These are phyloP conservation scores for Penicillium sp. DNA, from an alignment of 2,329 filamentous ascomycete species.

Conservation along the genomic window DNA sequence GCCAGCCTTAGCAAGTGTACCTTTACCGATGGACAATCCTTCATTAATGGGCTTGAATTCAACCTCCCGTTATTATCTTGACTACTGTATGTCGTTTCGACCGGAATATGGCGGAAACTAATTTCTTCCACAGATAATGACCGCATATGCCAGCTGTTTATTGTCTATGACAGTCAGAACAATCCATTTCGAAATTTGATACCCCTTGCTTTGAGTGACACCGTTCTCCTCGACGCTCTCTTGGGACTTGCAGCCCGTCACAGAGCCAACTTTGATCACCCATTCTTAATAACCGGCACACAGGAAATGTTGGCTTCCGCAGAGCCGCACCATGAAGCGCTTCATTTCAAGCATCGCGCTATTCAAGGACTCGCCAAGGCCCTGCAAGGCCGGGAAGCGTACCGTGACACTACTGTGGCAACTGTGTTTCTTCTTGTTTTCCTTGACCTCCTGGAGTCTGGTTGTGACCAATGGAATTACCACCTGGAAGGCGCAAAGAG, in stretches of 20 bases:
- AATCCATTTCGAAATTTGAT: constrained; percentile 42
- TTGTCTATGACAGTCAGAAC: constrained; percentile 40
- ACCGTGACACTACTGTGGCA: constrained; percentile 37
- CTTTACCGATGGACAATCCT: constrained; percentile 23
- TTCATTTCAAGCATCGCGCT: constrained; percentile 40
- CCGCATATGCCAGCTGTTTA: constrained; percentile 41
- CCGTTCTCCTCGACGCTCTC: constrained; percentile 36
- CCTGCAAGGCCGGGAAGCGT: constrained; percentile 20
- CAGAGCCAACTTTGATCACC: constrained; percentile 33
- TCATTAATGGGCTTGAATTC: constrained; percentile 23
- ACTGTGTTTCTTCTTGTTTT: constrained; percentile 42
- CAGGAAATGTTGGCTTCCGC: background rate
- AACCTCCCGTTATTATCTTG: constrained; percentile 36
- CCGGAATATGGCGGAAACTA: constrained; percentile 14
- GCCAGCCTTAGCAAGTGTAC: constrained; percentile 5
- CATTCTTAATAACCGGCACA: constrained; percentile 26
- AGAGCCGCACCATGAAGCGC: constrained; percentile 35
- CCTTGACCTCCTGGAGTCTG: constrained; percentile 39
- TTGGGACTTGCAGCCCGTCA: constrained; percentile 43
- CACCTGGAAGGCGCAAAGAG: constrained; percentile 40
- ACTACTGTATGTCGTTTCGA: constrained; percentile 33
- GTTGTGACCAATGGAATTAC: constrained; percentile 40
- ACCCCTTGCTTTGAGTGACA: constrained; percentile 33
- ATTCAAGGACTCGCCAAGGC: constrained; percentile 36
- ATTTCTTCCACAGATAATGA: constrained; percentile 35